Conservation (phyloP, 139 green algal species). For the Eudorina sp. region DNA sequence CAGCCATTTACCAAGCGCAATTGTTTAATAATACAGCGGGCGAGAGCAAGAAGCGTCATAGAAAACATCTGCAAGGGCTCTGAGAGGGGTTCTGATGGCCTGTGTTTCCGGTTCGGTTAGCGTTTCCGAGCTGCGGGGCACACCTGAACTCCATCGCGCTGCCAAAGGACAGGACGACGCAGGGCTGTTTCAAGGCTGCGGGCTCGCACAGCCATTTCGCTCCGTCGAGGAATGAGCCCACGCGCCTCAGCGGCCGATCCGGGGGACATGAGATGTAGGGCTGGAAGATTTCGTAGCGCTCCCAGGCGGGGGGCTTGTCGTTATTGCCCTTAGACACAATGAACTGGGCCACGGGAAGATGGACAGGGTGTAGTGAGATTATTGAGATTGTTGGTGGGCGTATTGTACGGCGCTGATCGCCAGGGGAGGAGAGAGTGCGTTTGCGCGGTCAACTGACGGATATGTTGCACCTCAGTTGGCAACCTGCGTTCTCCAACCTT, state of each 20-base stretch:
- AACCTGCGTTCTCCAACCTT: not conserved
- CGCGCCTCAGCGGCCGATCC: not conserved
- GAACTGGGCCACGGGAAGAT: not conserved
- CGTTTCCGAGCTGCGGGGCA: too few relatives aligned
- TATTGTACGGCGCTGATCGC: too few relatives aligned
- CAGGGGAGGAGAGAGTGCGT: not conserved
- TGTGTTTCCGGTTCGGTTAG: too few relatives aligned
- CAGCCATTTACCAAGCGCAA: too few relatives aligned
- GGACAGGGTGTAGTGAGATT: too few relatives aligned
- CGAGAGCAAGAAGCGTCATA: too few relatives aligned
- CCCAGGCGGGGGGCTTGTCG: not conserved
- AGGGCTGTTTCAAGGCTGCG: not conserved
- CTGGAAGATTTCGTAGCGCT: not conserved
- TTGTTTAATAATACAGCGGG: too few relatives aligned
- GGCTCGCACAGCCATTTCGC: slow-evolving; percentile 12
- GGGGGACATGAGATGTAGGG: slow-evolving; percentile 1
- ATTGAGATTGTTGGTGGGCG: too few relatives aligned
- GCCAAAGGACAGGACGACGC: not conserved
- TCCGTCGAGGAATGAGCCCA: not conserved
- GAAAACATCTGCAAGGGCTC: too few relatives aligned
- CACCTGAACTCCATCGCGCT: slow-evolving; percentile 10
- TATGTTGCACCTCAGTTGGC: not conserved
- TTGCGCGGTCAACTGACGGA: not conserved
- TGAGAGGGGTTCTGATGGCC: too few relatives aligned
- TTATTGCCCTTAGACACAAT: not conserved